Base-by-base conservation (phyloP, 345 rosid species). In the Boechera divaricarpa region DNA sequence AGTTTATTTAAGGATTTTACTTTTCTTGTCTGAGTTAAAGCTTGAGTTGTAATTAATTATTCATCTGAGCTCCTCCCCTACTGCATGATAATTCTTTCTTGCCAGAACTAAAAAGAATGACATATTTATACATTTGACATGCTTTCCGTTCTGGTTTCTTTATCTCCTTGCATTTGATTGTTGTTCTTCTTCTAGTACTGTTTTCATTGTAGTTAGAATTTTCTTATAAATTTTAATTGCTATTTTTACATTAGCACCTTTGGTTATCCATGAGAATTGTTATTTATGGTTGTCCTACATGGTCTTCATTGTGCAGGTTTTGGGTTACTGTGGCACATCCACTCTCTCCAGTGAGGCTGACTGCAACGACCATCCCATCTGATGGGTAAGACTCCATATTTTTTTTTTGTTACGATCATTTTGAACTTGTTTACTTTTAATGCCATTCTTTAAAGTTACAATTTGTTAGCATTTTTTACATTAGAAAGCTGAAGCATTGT, bases 241-340 rank as follows among this genome's bases (percentile, higher is more conserved):
- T 33, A 32, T 51, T n/a, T 58, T 58, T 28, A 56, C 41, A 42
- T 51, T 4, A n/a, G 62, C 15, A 42, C 12, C 24, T 6, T 44
- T 15, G 60, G 38, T 56, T 47, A 54, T 67, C 33, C 38, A 6
- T 33, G 65, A 49, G 15, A 18, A 73, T 57, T 51, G 28, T 55
- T 36, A 28, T 74, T 63, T 10, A 10, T 10, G 10, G 28, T 26
- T 63, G 1, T 35, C 57, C 5, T 64, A 62, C 47, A 10, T 79
- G 63, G 18, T 67, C 60, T 41, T 63, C 57, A 48, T 48, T 82
- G n/a, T 79, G 45, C 89, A 96, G 98, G 61, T 96, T 93, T 79
- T 91, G 83, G 92, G 82, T 83, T 73, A 68, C 93, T n/a, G 62
- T 87, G 74, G 83, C 83, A 8, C 89, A 91, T 78, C 97, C 95